phyloP scores from a whole-genome alignment of 2,329 filamentous ascomycete genomes.

The Cladosporium sp. region DNA sequence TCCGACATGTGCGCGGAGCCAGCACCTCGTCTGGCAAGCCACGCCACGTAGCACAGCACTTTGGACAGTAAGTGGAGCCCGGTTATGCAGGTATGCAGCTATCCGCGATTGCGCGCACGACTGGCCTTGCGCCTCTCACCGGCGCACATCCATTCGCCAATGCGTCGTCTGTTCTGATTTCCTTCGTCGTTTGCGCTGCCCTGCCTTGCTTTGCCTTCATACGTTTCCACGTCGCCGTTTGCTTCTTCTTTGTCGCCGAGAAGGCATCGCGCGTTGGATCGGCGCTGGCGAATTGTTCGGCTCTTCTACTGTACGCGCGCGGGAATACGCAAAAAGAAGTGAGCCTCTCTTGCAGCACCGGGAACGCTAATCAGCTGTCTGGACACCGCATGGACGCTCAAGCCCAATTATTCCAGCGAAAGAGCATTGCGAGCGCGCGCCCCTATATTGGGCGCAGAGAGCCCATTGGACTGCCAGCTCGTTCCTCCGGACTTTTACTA shows the following conservation, averaged over 20 bases:
- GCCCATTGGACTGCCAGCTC: constrained; percentile 8
- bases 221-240: background rate
- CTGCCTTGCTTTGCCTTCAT: background rate
- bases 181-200: constrained; percentile 1
- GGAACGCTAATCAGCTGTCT: background rate
- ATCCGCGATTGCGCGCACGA: constrained; percentile 13
- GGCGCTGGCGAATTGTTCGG: constrained; percentile 7
- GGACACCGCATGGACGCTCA: constrained; percentile 4
- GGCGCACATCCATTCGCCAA: constrained; percentile 5
- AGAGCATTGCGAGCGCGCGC: background rate
- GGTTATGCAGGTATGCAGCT: constrained; percentile 13
- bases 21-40: background rate
- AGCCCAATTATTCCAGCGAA: background rate
- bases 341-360: background rate
- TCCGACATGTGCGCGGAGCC: background rate
- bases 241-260: background rate
- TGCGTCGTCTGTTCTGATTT: background rate
- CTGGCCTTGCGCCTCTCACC: constrained; percentile 4
- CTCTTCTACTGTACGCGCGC: background rate
- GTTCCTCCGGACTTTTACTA: background rate
- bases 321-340: background rate
- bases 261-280: background rate
- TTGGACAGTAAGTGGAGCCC: constrained; percentile 12
- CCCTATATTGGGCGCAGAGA: constrained; percentile 2
- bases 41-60: constrained; percentile 15